Evolutionary conservation across 208 protist species (phyloP).

Genomic region (Endotrypanum monterogeii): DNA sequence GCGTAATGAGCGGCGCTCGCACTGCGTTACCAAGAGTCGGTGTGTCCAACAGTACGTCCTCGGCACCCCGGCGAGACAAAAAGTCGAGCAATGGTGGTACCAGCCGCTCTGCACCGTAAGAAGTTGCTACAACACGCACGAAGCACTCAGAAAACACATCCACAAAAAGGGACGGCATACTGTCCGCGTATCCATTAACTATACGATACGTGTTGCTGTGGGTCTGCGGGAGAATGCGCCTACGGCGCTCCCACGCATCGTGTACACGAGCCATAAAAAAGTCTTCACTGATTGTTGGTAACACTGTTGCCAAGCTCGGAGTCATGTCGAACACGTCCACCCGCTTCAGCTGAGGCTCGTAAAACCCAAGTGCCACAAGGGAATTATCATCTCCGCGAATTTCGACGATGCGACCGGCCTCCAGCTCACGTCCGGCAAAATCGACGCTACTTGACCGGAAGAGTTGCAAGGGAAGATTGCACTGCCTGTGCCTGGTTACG

Average conservation of each 20-base stretch:
- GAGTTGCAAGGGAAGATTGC: slow-evolving; percentile 43
- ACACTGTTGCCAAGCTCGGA: slow-evolving; percentile 26
- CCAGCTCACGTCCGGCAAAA: slow-evolving; percentile 54
- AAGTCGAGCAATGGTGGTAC: slow-evolving; percentile 75
- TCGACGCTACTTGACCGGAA: slow-evolving; percentile 66
- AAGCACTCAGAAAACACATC: slow-evolving; percentile 84
- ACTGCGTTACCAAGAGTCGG: slow-evolving; percentile 56
- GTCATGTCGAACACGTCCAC: slow-evolving; percentile 85
- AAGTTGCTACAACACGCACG: slow-evolving; percentile 74
- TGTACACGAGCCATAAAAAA: slow-evolving; percentile 73
- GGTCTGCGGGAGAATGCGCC: slow-evolving; percentile 46
- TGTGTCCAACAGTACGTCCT: slow-evolving; percentile 79
- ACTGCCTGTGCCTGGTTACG: slow-evolving; percentile 55
- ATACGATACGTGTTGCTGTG: slow-evolving; percentile 79
- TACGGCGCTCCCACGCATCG: slow-evolving; percentile 61
- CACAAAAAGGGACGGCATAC: slow-evolving; percentile 77
- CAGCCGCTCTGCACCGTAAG: slow-evolving; percentile 67
- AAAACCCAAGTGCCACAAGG: slow-evolving; percentile 81
- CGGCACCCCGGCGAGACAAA: slow-evolving; percentile 57
- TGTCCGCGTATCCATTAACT: slow-evolving; percentile 75
- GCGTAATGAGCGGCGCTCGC: slow-evolving; percentile 43
- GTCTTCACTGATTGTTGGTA: slow-evolving; percentile 83
- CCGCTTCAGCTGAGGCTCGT: slow-evolving; percentile 59
- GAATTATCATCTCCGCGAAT: slow-evolving; percentile 53
- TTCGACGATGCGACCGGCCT: slow-evolving; percentile 68